A percentile compares a stretch with the other conserved stretches of the same genome.
These are phyloP conservation scores for Tetracladium setigerum DNA, from an alignment of 495 filamentous ascomycete species.

Conservation along the genomic window DNA sequence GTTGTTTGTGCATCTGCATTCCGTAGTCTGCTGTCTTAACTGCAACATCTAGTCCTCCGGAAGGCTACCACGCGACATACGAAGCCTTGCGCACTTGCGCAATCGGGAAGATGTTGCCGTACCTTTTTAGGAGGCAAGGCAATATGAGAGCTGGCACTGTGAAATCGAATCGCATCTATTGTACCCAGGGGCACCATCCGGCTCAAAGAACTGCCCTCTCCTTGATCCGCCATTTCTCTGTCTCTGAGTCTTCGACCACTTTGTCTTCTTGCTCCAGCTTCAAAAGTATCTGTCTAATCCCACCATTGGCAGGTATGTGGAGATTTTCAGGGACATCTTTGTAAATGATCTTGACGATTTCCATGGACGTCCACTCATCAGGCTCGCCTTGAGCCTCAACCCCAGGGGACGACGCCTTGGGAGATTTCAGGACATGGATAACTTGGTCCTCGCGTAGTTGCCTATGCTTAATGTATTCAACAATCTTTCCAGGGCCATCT, in stretches of 20 bases:
- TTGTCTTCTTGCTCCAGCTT: conserved; percentile 65
- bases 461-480: conserved; percentile 78
- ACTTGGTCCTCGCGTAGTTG: conserved; percentile 76
- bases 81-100: too few species aligned
- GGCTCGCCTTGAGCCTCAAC: conserved; percentile 16
- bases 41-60: too few species aligned
- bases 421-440: conserved; percentile 51
- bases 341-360: conserved; percentile 83
- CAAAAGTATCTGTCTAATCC: conserved; percentile 57
- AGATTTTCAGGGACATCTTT: conserved; percentile 66
- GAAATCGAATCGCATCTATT: too few species aligned
- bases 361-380: conserved; percentile 57
- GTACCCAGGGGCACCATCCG: background rate
- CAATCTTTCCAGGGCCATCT: conserved; percentile 54
- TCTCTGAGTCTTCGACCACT: conserved; percentile 37
- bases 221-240: conserved; percentile 47
- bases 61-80: too few species aligned
- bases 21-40: too few species aligned
- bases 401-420: conserved; percentile 19
- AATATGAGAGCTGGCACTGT: too few species aligned
- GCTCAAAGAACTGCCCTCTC: conserved; percentile 35
- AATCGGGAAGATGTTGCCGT: too few species aligned
- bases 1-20: too few species aligned
- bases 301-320: conserved; percentile 62
- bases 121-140: too few species aligned